Evolutionary conservation across 345 rosid genomes (phyloP).

Genomic region (Lagerstroemia speciosa): DNA sequence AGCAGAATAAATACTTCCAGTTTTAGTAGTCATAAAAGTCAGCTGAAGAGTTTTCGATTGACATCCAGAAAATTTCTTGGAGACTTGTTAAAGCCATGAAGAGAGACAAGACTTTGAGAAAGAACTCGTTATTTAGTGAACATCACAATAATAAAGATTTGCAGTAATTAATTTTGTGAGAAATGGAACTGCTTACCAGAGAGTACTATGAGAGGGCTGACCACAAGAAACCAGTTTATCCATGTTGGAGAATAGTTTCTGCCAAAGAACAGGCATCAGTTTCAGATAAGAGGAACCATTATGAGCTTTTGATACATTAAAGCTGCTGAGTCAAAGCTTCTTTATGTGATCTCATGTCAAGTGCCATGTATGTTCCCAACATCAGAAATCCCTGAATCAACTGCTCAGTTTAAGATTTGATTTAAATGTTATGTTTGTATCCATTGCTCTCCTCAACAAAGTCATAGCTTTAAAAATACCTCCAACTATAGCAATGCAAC

Average conservation of each 20-base stretch:
- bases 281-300: conserved; percentile 4
- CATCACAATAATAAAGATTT: neutral
- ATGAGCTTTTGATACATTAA: neutral
- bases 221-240: conserved; percentile 71
- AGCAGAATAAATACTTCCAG: neutral
- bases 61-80: neutral
- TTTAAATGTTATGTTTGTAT: neutral
- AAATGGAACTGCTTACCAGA: conserved; percentile 48
- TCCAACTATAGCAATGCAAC: neutral
- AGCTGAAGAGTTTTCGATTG: neutral
- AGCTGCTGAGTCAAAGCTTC: neutral
- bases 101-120: neutral
- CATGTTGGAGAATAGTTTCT: conserved; percentile 72
- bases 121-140: neutral
- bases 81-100: neutral
- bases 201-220: conserved; percentile 52
- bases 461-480: neutral
- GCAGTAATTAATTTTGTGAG: neutral
- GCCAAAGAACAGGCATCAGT: conserved; percentile 14
- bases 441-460: neutral
- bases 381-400: neutral
- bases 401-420: neutral
- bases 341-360: neutral
- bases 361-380: neutral
- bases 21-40: neutral